phyloP scores from a whole-genome alignment of 2,329 filamentous ascomycete species.

The Fusarium avenaceum region DNA sequence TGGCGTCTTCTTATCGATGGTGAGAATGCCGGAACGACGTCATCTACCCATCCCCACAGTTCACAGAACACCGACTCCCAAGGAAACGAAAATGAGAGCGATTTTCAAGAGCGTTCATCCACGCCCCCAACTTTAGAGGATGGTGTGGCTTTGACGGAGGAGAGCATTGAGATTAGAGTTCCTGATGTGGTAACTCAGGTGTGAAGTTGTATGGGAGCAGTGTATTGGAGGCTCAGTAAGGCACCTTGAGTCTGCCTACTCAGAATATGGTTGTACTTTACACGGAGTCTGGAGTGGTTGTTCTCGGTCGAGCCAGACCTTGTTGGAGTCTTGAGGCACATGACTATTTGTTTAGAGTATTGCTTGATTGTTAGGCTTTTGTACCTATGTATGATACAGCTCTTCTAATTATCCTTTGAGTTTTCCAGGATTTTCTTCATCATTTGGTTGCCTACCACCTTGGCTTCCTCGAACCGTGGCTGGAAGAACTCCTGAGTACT shows the following conservation, averaged over 20 bases:
- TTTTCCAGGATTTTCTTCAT: slow-evolving; percentile 94
- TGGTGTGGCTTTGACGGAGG: slow-evolving; percentile 69
- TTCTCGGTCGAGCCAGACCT: slow-evolving; percentile 1
- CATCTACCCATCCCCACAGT: neutral
- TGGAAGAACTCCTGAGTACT: slow-evolving; percentile 93
- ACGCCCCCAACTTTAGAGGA: slow-evolving; percentile 61
- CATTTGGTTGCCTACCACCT: slow-evolving; percentile 93
- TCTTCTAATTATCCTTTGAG: slow-evolving; percentile 60
- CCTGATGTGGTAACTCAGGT: slow-evolving; percentile 59
- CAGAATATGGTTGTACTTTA: neutral
- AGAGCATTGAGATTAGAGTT: slow-evolving; percentile 63
- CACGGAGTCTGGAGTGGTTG: slow-evolving; percentile 3
- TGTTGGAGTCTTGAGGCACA: slow-evolving; percentile 23
- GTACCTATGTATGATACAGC: slow-evolving; percentile 4
- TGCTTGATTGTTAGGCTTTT: slow-evolving; percentile 8
- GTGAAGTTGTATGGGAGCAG: slow-evolving; percentile 24
- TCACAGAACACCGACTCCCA: neutral
- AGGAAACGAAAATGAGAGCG: slow-evolving; percentile 1
- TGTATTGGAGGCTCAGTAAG: neutral
- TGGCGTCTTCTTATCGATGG: slow-evolving; percentile 3
- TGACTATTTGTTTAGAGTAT: slow-evolving; percentile 12
- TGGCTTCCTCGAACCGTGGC: slow-evolving; percentile 88
- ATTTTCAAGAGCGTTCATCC: slow-evolving; percentile 24
- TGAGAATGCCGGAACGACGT: neutral
- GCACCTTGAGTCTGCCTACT: neutral